A percentile compares a stretch with the other conserved stretches of the same genome.
These are phyloP conservation scores for Ophiosphaerella korrae DNA, from an alignment of 2,329 filamentous ascomycete genomes.

Conservation along the genomic window DNA sequence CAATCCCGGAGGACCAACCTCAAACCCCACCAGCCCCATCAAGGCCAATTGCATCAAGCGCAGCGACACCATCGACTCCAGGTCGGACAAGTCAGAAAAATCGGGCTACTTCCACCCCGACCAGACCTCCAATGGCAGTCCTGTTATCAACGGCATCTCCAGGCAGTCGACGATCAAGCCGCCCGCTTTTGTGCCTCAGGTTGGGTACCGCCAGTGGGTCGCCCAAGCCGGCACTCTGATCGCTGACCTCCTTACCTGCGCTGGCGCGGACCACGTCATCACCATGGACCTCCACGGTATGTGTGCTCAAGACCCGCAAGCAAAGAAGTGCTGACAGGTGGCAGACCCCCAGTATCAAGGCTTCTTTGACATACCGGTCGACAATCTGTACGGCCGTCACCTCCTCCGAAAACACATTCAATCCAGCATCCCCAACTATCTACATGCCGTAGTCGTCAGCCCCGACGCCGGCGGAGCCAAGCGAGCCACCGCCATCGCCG, in stretches of 20 bases:
- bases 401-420: constrained; percentile 73
- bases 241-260: constrained; percentile 91
- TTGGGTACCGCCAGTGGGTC: constrained; percentile 98
- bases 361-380: constrained; percentile 98
- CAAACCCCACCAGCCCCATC: constrained; percentile 32
- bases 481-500: constrained; percentile 91
- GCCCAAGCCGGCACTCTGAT: constrained; percentile 95
- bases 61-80: constrained; percentile 42
- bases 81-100: constrained; percentile 35
- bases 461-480: constrained; percentile 97
- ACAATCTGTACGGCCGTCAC: constrained; percentile 90
- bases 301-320: not conserved
- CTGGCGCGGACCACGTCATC: constrained; percentile 94
- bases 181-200: constrained; percentile 74
- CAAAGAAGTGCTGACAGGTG: constrained; percentile 9
- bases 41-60: constrained; percentile 34
- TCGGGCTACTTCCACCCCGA: constrained; percentile 21
- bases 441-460: constrained; percentile 88
- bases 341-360: constrained; percentile 92
- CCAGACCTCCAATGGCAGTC: constrained; percentile 35
- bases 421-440: constrained; percentile 81
- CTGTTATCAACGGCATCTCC: constrained; percentile 19
- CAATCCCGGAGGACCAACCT: constrained; percentile 37
- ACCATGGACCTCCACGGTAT: constrained; percentile 79
- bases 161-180: constrained; percentile 52